Conservation (phyloP, 176 grass and related monocot genomes). For the Panicum miliaceum region DNA sequence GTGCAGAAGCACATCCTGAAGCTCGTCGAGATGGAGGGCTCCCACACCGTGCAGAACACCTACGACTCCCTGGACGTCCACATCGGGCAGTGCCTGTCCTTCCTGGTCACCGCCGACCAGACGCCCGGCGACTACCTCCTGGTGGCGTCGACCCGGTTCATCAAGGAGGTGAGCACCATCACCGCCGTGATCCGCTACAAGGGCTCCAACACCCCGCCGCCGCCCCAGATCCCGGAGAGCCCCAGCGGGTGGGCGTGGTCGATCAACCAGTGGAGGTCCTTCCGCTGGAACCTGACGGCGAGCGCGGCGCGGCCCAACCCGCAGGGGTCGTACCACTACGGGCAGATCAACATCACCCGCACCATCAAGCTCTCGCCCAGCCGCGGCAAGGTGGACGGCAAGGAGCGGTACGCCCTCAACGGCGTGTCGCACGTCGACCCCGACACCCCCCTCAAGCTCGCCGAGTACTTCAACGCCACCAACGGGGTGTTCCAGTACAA, state of each 20-base stretch:
- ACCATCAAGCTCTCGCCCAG: slow-evolving; percentile 74
- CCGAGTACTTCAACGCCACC: slow-evolving; percentile 81
- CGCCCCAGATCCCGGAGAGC: slow-evolving; percentile 54
- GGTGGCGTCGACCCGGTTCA: slow-evolving; percentile 75
- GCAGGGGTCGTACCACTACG: slow-evolving; percentile 98
- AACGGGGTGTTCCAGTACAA: slow-evolving; percentile 80
- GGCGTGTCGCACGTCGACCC: slow-evolving; percentile 79
- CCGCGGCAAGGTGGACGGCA: slow-evolving; percentile 56
- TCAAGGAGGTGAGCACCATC: slow-evolving; percentile 54
- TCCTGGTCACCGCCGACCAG: slow-evolving; percentile 77
- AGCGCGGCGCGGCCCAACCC: slow-evolving; percentile 95
- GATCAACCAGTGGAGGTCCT: slow-evolving; percentile 87
- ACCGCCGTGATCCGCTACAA: slow-evolving; percentile 67
- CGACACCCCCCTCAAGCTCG: slow-evolving; percentile 83
- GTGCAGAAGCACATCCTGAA: slow-evolving; percentile 65
- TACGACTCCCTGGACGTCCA: slow-evolving; percentile 85
- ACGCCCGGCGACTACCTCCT: slow-evolving; percentile 72
- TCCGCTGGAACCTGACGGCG: slow-evolving; percentile 95
- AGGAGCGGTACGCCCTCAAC: slow-evolving; percentile 72
- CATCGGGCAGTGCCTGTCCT: slow-evolving; percentile 81
- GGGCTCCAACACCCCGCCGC: slow-evolving; percentile 63
- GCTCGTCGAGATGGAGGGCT: slow-evolving; percentile 93
- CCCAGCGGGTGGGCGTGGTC: slow-evolving; percentile 89
- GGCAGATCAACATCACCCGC: slow-evolving; percentile 89
- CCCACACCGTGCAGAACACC: slow-evolving; percentile 87